Percentiles rank a stretch among this genome's conserved stretches.
Evolutionary conservation across 2,329 filamentous ascomycete genomes (phyloP).

Genomic region (Xylariaceae sp.): DNA sequence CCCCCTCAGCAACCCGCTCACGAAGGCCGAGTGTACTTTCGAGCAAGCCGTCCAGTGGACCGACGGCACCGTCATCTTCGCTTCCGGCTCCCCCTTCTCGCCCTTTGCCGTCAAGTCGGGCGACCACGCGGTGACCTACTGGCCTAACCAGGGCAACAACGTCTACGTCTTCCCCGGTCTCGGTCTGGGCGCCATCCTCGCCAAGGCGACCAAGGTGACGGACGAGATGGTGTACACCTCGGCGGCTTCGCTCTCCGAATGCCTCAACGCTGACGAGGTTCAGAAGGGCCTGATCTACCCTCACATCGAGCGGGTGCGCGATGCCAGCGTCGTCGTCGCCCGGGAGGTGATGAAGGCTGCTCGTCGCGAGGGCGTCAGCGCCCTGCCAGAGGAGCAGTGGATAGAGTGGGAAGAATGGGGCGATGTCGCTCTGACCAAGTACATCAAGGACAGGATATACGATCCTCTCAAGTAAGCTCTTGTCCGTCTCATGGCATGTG

Average conservation of each 20-base stretch:
- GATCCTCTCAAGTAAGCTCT: constrained; percentile 41
- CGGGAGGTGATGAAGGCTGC: constrained; percentile 91
- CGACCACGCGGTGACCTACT: constrained; percentile 59
- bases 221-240: constrained; percentile 97
- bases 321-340: constrained; percentile 80
- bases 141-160: constrained; percentile 80
- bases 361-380: constrained; percentile 71
- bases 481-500: constrained; percentile 4
- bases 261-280: constrained; percentile 75
- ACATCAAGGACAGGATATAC: constrained; percentile 56
- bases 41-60: constrained; percentile 90
- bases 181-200: constrained; percentile 85
- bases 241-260: constrained; percentile 71
- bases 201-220: constrained; percentile 80
- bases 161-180: constrained; percentile 96
- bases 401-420: constrained; percentile 68
- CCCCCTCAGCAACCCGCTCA: constrained; percentile 91
- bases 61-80: constrained; percentile 86
- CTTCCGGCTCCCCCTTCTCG: constrained; percentile 88
- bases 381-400: constrained; percentile 63
- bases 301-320: constrained; percentile 81
- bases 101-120: constrained; percentile 59
- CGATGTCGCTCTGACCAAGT: constrained; percentile 55
- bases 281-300: constrained; percentile 85
- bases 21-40: constrained; percentile 96